These are phyloP conservation scores for Fallopia convolvulus DNA, from an alignment of 148 eudicot genomes.

Conservation along the genomic window DNA sequence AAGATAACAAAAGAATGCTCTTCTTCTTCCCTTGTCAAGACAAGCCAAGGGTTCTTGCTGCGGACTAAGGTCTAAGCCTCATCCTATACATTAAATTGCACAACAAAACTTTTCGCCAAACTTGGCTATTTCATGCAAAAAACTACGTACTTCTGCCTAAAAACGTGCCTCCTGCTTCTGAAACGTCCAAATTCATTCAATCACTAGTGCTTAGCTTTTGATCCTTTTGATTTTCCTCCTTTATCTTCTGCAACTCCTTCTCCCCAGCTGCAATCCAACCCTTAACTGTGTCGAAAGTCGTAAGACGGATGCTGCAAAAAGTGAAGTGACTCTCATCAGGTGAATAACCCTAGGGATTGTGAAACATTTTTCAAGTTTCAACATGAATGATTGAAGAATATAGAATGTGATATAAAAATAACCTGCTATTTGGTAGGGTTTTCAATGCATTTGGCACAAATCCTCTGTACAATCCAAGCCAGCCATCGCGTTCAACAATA, in stretches of 20 bases:
- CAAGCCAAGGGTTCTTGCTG: background rate
- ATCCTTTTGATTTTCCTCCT: slow-evolving; percentile 50
- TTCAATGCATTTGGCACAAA: slow-evolving; percentile 91
- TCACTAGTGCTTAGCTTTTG: slow-evolving; percentile 18
- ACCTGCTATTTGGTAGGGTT: slow-evolving; percentile 91
- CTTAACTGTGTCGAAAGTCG: slow-evolving; percentile 82
- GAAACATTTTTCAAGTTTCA: background rate
- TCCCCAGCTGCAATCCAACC: slow-evolving; percentile 65
- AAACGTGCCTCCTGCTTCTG: background rate
- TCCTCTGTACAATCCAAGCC: slow-evolving; percentile 79
- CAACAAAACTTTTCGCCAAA: slow-evolving; percentile 1
- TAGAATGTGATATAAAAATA: background rate
- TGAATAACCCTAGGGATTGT: background rate
- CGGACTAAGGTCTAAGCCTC: background rate
- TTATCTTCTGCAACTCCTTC: slow-evolving; percentile 52
- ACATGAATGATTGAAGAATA: background rate
- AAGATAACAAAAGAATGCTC: background rate
- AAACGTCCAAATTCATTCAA: background rate
- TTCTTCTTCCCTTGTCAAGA: background rate
- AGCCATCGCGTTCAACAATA: slow-evolving; percentile 85
- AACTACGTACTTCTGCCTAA: background rate
- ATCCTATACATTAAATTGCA: background rate
- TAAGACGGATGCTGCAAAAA: slow-evolving; percentile 79
- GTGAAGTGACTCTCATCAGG: background rate
- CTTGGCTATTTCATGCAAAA: background rate